These are phyloP conservation scores for Prunus fruticosa DNA, from an alignment of 306 rosid genomes.

Conservation along the genomic window DNA sequence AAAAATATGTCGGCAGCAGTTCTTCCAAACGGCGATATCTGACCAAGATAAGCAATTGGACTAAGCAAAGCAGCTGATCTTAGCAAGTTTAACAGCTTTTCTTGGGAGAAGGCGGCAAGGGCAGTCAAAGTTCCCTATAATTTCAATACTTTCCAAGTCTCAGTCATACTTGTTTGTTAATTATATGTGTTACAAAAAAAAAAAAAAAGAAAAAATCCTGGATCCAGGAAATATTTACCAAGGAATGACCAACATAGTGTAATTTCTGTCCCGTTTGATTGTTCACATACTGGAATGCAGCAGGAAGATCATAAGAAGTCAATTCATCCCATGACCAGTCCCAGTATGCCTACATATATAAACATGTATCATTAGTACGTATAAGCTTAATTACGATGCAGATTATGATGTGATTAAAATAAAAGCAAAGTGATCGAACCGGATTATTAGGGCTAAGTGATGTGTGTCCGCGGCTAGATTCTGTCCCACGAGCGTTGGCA, in stretches of 20 bases:
- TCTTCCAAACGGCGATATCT: conserved; percentile 48
- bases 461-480: conserved; percentile 42
- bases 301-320: conserved; percentile 62
- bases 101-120: conserved; percentile 48
- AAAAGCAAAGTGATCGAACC: conserved; percentile 1
- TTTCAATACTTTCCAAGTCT: neutral
- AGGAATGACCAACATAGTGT: conserved; percentile 65
- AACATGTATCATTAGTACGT: neutral
- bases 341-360: conserved; percentile 47
- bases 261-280: conserved; percentile 45
- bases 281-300: conserved; percentile 44
- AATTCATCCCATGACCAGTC: conserved; percentile 75
- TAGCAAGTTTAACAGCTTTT: conserved; percentile 31
- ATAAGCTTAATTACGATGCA: neutral
- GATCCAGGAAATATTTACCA: conserved; percentile 39
- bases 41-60: conserved; percentile 52
- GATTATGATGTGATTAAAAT: neutral
- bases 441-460: conserved; percentile 31
- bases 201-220: too few relatives aligned
- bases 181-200: conserved; percentile 16
- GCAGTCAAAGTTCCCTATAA: conserved; percentile 56
- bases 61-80: conserved; percentile 62
- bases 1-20: conserved; percentile 38
- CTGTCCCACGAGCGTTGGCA: conserved; percentile 55
- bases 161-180: neutral